Conservation (phyloP, 495 filamentous ascomycete genomes). For the Penicillium desertorum region DNA sequence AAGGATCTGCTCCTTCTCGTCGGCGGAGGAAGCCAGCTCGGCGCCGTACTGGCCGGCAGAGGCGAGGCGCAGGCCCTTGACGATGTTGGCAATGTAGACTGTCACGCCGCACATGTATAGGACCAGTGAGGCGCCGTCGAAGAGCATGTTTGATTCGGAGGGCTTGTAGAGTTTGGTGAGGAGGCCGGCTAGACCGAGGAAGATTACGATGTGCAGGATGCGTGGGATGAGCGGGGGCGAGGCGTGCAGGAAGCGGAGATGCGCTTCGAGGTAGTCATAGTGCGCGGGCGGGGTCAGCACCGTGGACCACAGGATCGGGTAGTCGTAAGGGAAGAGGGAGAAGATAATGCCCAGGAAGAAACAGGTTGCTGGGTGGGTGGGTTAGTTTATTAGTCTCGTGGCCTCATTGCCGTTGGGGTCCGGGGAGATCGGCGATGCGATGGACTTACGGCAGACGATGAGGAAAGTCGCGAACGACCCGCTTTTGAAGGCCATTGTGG, state of each 20-base stretch:
- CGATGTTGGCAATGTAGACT: constrained; percentile 91
- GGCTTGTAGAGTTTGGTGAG: constrained; percentile 90
- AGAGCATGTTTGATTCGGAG: constrained; percentile 89
- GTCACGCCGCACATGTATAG: constrained; percentile 89
- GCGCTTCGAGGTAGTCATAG: constrained; percentile 77
- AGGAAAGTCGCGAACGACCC: constrained; percentile 87
- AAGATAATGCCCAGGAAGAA: constrained; percentile 99
- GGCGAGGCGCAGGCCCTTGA: constrained; percentile 85
- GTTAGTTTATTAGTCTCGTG: constrained; percentile 13
- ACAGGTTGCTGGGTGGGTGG: constrained; percentile 62
- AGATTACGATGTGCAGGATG: constrained; percentile 89
- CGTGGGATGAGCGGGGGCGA: constrained; percentile 88
- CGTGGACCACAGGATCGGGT: constrained; percentile 89
- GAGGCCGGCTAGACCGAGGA: constrained; percentile 84
- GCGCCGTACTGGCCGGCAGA: constrained; percentile 54
- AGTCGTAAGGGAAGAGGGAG: constrained; percentile 96
- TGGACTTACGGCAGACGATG: constrained; percentile 82
- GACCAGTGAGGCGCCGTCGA: constrained; percentile 88
- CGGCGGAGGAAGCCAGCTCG: constrained; percentile 38
- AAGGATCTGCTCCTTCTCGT: constrained; percentile 47
- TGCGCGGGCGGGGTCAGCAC: constrained; percentile 60
- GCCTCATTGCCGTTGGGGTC: constrained; percentile 14
- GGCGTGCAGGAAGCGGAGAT: constrained; percentile 81
- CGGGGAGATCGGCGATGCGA: neutral
- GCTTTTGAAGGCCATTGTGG: constrained; percentile 42